These are phyloP conservation scores for Mariannaea elegans DNA, from an alignment of 2,329 filamentous ascomycete species.

Conservation along the genomic window DNA sequence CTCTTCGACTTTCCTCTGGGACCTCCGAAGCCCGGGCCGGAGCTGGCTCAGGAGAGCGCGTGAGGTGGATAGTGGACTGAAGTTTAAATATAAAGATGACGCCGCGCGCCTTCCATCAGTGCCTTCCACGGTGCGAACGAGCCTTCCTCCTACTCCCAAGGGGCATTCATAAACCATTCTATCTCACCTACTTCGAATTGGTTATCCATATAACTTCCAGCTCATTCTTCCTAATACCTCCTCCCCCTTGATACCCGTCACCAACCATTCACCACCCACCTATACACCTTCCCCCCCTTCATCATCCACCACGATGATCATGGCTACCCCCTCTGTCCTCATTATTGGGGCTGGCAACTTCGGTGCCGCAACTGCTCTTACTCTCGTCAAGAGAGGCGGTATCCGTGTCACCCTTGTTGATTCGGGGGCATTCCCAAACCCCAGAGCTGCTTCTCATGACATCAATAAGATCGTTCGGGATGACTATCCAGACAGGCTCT, in stretches of 20 bases:
- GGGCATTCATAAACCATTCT: constrained; percentile 4
- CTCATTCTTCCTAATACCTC: too few species aligned
- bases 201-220: constrained; percentile 18
- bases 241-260: neutral
- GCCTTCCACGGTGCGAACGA: constrained; percentile 17
- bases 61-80: neutral
- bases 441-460: constrained; percentile 56
- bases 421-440: constrained; percentile 47
- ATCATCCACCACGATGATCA: constrained; percentile 6
- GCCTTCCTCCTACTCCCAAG: constrained; percentile 30
- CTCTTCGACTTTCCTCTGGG: constrained; percentile 18
- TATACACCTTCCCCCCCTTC: neutral
- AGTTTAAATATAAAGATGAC: constrained; percentile 35
- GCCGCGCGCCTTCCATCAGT: constrained; percentile 23
- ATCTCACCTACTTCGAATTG: constrained; percentile 14
- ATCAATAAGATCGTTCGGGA: constrained; percentile 56
- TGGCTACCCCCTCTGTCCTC: constrained; percentile 40
- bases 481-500: constrained; percentile 51
- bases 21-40: constrained; percentile 35
- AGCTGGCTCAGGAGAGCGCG: constrained; percentile 20
- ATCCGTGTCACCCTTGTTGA: constrained; percentile 49
- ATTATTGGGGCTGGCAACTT: constrained; percentile 56
- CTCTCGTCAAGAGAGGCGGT: constrained; percentile 42
- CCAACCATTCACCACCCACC: neutral
- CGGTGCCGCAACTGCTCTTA: constrained; percentile 53